phyloP scores from a whole-genome alignment of 1,284 basidiomycete genomes.

The Ceratobasidium sp. region DNA sequence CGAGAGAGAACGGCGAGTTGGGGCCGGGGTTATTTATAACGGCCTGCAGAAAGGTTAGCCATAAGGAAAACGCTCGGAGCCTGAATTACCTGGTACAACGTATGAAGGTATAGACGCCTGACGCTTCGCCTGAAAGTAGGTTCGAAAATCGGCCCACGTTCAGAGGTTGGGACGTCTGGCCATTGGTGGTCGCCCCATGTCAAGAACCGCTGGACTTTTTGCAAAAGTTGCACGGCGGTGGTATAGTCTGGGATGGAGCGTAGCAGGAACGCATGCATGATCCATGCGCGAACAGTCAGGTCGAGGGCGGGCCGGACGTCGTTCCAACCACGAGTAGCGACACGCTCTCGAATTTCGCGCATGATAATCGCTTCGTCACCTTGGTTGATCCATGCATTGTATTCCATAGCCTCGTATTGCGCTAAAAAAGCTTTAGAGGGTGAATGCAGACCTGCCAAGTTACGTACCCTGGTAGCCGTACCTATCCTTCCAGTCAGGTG shows the following conservation, averaged over 20 bases:
- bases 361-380: slow-evolving; percentile 39
- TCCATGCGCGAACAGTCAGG: slow-evolving; percentile 49
- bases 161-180: slow-evolving; percentile 54
- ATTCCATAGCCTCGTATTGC: slow-evolving; percentile 44
- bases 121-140: slow-evolving; percentile 56
- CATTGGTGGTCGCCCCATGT: slow-evolving; percentile 59
- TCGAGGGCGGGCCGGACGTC: slow-evolving; percentile 44
- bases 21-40: slow-evolving; percentile 34
- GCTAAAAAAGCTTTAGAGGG: slow-evolving; percentile 19
- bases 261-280: slow-evolving; percentile 48
- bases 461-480: slow-evolving; percentile 40
- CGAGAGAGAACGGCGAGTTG: slow-evolving; percentile 33
- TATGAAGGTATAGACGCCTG: slow-evolving; percentile 55
- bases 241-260: slow-evolving; percentile 45
- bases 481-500: slow-evolving; percentile 35
- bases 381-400: slow-evolving; percentile 44
- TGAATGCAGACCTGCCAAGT: not conserved
- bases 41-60: slow-evolving; percentile 9
- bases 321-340: slow-evolving; percentile 40
- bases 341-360: slow-evolving; percentile 32
- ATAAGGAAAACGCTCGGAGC: too few species aligned
- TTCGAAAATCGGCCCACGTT: slow-evolving; percentile 57
- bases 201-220: slow-evolving; percentile 57
- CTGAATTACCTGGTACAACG: slow-evolving; percentile 55
- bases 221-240: slow-evolving; percentile 48